Percentiles rank a stretch among this genome's conserved stretches.
Conservation (phyloP, 2,329 filamentous ascomycete genomes). For the Apiospora pterosperma region DNA sequence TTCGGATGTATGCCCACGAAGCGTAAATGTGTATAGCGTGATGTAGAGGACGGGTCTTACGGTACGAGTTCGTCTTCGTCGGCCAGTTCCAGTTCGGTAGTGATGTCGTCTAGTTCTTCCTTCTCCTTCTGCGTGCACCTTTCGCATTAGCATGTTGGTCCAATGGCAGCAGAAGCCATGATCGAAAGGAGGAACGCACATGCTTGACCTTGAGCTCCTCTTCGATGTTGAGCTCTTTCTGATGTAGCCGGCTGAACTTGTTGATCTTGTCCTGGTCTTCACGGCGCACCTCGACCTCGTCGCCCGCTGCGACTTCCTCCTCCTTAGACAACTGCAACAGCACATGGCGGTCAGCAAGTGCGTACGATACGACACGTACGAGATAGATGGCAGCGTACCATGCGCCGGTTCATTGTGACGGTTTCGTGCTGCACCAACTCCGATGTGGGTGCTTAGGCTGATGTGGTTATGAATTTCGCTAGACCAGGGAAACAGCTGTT, state of each 20-base stretch:
- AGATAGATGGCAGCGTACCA: constrained; percentile 20
- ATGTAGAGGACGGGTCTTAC: constrained; percentile 41
- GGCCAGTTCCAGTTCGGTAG: constrained; percentile 85
- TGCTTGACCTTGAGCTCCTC: constrained; percentile 78
- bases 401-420: constrained; percentile 30
- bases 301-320: constrained; percentile 73
- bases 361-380: background rate
- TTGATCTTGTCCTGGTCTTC: constrained; percentile 99
- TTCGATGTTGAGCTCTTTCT: constrained; percentile 74
- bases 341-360: background rate
- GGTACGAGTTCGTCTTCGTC: constrained; percentile 93
- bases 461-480: background rate
- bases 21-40: background rate
- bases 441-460: background rate
- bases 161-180: background rate
- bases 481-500: background rate
- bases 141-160: background rate
- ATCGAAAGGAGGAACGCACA: constrained; percentile 45
- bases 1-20: constrained; percentile 4
- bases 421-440: background rate
- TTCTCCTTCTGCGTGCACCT: constrained; percentile 77
- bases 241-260: constrained; percentile 90
- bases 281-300: constrained; percentile 89
- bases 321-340: constrained; percentile 77
- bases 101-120: constrained; percentile 93